These are phyloP conservation scores for Paramecium octaurelia DNA, from an alignment of 73 alveolate genomes.

Conservation along the genomic window DNA sequence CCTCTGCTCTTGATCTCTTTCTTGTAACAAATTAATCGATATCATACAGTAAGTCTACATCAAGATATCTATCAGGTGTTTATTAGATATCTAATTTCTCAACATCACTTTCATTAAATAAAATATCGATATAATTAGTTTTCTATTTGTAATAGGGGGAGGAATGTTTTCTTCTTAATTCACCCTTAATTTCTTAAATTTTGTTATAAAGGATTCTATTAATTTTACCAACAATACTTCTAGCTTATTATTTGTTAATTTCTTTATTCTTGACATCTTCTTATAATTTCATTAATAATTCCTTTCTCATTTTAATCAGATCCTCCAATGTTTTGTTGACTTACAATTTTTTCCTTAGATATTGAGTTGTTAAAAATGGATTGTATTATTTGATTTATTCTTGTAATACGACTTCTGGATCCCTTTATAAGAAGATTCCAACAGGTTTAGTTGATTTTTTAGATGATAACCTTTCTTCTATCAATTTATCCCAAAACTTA, in stretches of 20 bases:
- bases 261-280: not conserved
- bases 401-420: not conserved
- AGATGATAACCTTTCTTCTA: not conserved
- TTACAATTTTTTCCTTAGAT: not conserved
- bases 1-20: conserved; percentile 42
- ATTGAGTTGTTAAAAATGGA: not conserved
- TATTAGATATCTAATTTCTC: not conserved
- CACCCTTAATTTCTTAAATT: not conserved
- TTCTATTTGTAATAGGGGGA: not conserved
- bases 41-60: not conserved
- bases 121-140: not conserved
- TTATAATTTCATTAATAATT: not conserved
- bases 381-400: not conserved
- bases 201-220: not conserved
- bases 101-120: not conserved
- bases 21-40: not conserved
- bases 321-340: not conserved
- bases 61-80: not conserved
- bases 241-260: not conserved
- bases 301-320: not conserved
- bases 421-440: not conserved
- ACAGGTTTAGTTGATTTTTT: not conserved
- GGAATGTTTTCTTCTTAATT: not conserved
- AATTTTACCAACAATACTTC: not conserved
- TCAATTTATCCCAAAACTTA: not conserved